A percentile compares a stretch with the other conserved stretches of the same genome.
These are phyloP conservation scores for Trametes meyenii DNA, from an alignment of 768 basidiomycete species.

Conservation along the genomic window DNA sequence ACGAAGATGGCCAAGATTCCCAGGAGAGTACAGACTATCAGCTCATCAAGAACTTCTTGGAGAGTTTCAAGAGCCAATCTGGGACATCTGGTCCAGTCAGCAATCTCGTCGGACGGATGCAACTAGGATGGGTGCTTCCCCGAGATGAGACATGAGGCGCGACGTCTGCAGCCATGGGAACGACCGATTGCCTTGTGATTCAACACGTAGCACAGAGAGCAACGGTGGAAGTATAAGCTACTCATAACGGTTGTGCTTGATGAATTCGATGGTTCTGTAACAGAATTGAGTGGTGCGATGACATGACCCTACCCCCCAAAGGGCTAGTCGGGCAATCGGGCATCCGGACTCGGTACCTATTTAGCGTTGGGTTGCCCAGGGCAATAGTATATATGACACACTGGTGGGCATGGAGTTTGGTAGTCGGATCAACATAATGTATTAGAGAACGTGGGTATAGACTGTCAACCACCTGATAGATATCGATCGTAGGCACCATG, in stretches of 20 bases:
- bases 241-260: too few species aligned
- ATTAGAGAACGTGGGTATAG: constrained; percentile 29
- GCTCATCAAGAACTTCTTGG: constrained; percentile 94
- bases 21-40: constrained; percentile 73
- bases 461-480: constrained; percentile 24
- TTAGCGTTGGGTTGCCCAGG: too few species aligned
- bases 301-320: too few species aligned
- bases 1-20: constrained; percentile 56
- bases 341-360: too few species aligned
- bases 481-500: constrained; percentile 12
- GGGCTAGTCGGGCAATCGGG: too few species aligned
- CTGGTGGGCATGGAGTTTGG: too few species aligned
- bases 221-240: not conserved
- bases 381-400: too few species aligned
- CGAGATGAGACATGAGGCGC: constrained; percentile 50
- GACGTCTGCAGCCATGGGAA: too few species aligned
- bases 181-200: too few species aligned
- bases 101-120: constrained; percentile 83
- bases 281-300: too few species aligned
- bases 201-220: not conserved
- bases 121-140: constrained; percentile 74
- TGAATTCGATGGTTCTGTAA: too few species aligned
- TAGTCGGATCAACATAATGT: not conserved
- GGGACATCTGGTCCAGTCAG: constrained; percentile 92
- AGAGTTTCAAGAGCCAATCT: constrained; percentile 91